A percentile compares a stretch with the other conserved stretches of the same genome.
These are phyloP conservation scores for Epichloe sp. DNA, from an alignment of 2,329 filamentous ascomycete species.

Conservation along the genomic window DNA sequence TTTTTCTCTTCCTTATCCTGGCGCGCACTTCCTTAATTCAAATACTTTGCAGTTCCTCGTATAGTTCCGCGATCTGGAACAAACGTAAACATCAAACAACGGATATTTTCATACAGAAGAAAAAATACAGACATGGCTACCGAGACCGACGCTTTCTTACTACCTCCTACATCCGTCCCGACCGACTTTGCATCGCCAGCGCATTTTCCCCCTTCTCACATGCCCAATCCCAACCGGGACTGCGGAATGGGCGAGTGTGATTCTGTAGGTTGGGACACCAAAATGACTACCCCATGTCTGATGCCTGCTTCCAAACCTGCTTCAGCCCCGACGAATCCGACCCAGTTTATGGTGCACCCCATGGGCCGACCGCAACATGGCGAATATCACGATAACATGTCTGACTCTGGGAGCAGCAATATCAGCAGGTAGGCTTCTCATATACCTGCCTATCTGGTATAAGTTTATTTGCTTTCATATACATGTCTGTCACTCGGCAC, in stretches of 20 bases:
- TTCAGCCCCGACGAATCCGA: not conserved
- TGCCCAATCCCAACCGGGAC: conserved; percentile 9
- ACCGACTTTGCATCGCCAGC: conserved; percentile 17
- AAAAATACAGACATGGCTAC: conserved; percentile 14
- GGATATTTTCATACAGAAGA: not conserved
- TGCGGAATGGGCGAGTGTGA: conserved; percentile 8
- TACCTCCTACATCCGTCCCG: conserved; percentile 19
- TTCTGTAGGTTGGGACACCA: conserved; percentile 18
- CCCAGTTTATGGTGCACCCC: conserved; percentile 1
- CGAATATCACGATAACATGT: conserved; percentile 7
- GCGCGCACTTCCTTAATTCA: no score
- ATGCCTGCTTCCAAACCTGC: not conserved
- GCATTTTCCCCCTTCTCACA: conserved; percentile 10
- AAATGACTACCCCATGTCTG: conserved; percentile 10
- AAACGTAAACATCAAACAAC: no score
- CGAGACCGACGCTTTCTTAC: conserved; percentile 20
- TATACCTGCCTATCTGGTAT: not conserved
- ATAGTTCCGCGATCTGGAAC: no score
- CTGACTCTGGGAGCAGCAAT: conserved; percentile 7
- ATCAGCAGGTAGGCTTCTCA: conserved; percentile 4
- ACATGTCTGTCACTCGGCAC: not conserved
- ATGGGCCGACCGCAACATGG: not conserved
- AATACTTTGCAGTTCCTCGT: no score
- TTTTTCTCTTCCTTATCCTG: no score
- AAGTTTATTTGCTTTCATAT: no score